Base-by-base conservation (phyloP, 2,329 filamentous ascomycete species). In the Fusarium paranaense region DNA sequence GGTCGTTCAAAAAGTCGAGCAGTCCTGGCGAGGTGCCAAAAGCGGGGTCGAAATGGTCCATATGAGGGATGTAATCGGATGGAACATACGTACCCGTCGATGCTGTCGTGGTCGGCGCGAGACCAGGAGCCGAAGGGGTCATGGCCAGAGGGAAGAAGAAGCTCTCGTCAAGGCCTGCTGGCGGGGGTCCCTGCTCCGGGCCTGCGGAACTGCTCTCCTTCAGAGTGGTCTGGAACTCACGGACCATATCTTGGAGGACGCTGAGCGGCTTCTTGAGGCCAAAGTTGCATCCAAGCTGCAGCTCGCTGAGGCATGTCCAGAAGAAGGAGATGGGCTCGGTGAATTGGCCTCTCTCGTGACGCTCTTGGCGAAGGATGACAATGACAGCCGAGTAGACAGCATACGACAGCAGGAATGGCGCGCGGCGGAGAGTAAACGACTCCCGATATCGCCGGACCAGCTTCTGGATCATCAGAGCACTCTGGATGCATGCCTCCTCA, bases 371-470 rank as follows among this genome's bases (percentile, higher is more conserved):
- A 1, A 81, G 78, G 20, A 81, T 81, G 27, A 80, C 79, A 16
- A 80, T 77, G 9, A 80, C 80, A 4, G 80, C 80, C 0, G 80
- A 81, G 74, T 86, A 86, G 3, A 84, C 77, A 11, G 83, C 82
- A 60, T 86, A 86, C 25, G 81, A 83, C 6, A 85, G 78, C 6
- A 86, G 66, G 73, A 85, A 86, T 2, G 83, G 83, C 0, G 83
- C 83, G 3, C 81, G 79, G 1, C 82, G 80, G 0, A 86, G 78
- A 1, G 81, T 83, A 45, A 86, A 85, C 0, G 81, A 79, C 2
- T 80, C 77, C 47, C 82, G 80, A 61, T 86, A 86, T 13, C 80
- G 73, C 1, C 78, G 76, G 6, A 82, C 78, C 7, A 84, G 76
- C 62, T 81, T 80, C 20, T 83, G 81, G 58, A 84, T 83, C 81